Conservation (phyloP, 2,329 filamentous ascomycete species). For the Fusarium pseudocircinatum region DNA sequence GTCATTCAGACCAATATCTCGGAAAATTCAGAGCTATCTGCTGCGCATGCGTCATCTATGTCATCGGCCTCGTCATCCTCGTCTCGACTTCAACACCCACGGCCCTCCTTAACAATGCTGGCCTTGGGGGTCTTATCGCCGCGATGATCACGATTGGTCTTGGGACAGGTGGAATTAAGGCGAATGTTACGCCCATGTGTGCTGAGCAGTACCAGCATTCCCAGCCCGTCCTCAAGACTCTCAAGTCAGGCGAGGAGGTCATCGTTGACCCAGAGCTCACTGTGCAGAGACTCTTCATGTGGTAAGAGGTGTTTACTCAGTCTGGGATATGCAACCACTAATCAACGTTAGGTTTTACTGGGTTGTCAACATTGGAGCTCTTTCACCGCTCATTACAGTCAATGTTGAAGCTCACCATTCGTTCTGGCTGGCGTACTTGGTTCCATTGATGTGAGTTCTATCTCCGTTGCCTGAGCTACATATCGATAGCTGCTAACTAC, state of each 20-base stretch:
- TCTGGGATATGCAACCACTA: rapidly evolving
- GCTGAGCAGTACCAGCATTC: slow-evolving; percentile 6
- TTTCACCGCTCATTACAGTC: slow-evolving; percentile 2
- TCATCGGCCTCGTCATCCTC: neutral
- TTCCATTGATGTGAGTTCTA: neutral
- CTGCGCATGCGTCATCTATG: neutral
- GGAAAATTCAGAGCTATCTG: neutral
- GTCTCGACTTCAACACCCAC: neutral
- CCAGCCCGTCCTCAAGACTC: neutral
- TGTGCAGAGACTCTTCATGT: slow-evolving; percentile 2
- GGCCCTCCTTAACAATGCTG: neutral
- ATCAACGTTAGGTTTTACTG: neutral
- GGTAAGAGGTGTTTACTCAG: rapidly evolving
- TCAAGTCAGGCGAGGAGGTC: neutral
- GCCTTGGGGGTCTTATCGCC: neutral
- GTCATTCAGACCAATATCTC: neutral
- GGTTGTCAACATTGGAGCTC: slow-evolving; percentile 4
- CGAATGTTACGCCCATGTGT: neutral
- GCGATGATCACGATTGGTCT: neutral
- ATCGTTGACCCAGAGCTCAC: slow-evolving; percentile 3
- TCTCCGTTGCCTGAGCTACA: no score
- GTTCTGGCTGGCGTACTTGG: slow-evolving; percentile 1
- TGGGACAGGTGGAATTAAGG: neutral
- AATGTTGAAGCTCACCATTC: neutral
- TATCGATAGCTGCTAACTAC: no score